These are phyloP conservation scores for Vigna trinervia DNA, from an alignment of 306 rosid genomes.

Conservation along the genomic window DNA sequence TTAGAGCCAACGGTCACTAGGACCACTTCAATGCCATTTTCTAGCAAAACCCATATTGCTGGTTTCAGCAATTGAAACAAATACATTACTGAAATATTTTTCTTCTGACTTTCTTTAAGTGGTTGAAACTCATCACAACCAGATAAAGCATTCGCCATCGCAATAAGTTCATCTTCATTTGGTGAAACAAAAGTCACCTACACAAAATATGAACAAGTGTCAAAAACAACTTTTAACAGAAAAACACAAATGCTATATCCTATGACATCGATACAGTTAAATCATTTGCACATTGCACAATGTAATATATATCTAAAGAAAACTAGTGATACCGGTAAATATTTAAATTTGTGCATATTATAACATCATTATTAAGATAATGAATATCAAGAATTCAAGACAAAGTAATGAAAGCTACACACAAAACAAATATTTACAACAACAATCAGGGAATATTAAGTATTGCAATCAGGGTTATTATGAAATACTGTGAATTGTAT, in stretches of 20 bases:
- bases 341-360: constrained; percentile 2
- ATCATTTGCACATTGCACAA: constrained; percentile 19
- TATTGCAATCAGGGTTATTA: not conserved
- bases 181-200: constrained; percentile 83
- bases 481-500: not conserved
- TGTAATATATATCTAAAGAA: constrained; percentile 11
- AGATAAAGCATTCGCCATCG: constrained; percentile 83
- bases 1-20: constrained; percentile 74
- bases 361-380: not conserved
- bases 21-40: constrained; percentile 74
- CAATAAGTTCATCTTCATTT: constrained; percentile 83
- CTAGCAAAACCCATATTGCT: constrained; percentile 76
- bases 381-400: constrained; percentile 24
- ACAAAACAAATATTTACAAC: not conserved
- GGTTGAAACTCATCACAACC: constrained; percentile 56
- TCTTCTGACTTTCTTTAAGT: constrained; percentile 47
- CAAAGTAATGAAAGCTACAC: not conserved
- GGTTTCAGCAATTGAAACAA: constrained; percentile 72
- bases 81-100: constrained; percentile 52
- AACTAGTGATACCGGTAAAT: constrained; percentile 16
- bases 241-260: constrained; percentile 19
- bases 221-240: constrained; percentile 27
- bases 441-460: no score
- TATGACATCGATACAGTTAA: constrained; percentile 6
- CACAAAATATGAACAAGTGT: constrained; percentile 34